Evolutionary conservation across 1,284 basidiomycete species (phyloP), one percentile per base, ranked within the genome.

Genomic region (Schizophyllum commune): DNA sequence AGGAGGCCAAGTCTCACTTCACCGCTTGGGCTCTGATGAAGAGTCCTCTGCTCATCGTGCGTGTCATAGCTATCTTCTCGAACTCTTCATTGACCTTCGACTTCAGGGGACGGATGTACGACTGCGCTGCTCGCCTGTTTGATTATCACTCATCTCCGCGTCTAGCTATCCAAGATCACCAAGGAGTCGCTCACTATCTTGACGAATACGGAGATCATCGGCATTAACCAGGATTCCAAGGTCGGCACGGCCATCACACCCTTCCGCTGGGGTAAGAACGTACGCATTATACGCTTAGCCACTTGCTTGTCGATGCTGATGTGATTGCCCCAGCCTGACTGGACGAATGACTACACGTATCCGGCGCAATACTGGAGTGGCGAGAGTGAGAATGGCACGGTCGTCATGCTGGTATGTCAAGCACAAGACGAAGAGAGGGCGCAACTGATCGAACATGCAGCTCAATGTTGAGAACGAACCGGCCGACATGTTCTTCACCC

Each of bases 11-110:
- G 69, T 77, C 83, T 1, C 83, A 85, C 66, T 86, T 85, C 70
- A 85, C 83, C 0, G 83, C 81, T 3, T 86, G 85, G 85, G 83
- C 84, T 19, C 72, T 87, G 27, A 80, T 85, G 78, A 84, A 83
- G 68, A 83, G 82, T 1, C 75, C 83, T 2, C 73, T 82, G 8
- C 70, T 82, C 51, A 76, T 81, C 57, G 75, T 77, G 68, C 63
- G 74, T 69, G 17, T 33, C 65, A 56, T 52, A 32, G 3, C 56
- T 47, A 4, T 19, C 52, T 33, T 19, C 54, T 59, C 32, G 13
- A 54, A 32, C 54, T 27, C 47, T 53, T 39, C 34, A 13, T 39
- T 6, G 7, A 39, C 34, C 13, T 6, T 7, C 34, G 13, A 39
- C 34, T 7, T 13, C 34, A 72, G 70, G 72, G 76, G 55, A 77